These are phyloP conservation scores for Sporothrix phasma DNA, from an alignment of 2,329 filamentous ascomycete genomes.

Conservation along the genomic window DNA sequence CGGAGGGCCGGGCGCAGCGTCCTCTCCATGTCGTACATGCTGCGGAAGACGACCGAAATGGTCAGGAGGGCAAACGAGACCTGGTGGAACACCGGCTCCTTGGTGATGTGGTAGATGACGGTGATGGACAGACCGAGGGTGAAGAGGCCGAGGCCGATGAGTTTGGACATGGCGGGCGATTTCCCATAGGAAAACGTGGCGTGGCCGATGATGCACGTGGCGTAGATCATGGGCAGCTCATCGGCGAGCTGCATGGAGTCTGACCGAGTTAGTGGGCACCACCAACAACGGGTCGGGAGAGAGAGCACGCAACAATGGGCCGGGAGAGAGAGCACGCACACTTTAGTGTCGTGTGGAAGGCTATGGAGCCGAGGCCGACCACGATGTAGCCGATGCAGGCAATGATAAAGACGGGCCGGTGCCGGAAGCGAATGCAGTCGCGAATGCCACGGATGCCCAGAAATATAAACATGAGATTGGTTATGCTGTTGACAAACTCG, in stretches of 20 bases:
- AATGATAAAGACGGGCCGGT: slow-evolving; percentile 67
- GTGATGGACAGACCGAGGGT: slow-evolving; percentile 60
- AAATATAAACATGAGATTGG: slow-evolving; percentile 72
- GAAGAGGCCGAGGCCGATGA: slow-evolving; percentile 48
- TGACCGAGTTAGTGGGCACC: slow-evolving; percentile 20
- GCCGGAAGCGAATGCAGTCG: slow-evolving; percentile 61
- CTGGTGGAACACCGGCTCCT: slow-evolving; percentile 76
- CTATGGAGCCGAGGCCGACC: slow-evolving; percentile 44
- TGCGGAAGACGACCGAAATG: slow-evolving; percentile 57
- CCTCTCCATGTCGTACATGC: slow-evolving; percentile 62
- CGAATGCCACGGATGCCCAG: slow-evolving; percentile 65
- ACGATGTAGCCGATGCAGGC: slow-evolving; percentile 44
- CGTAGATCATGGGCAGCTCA: slow-evolving; percentile 52
- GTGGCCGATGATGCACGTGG: slow-evolving; percentile 45
- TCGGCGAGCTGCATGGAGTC: slow-evolving; percentile 52
- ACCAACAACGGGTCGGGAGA: too few species aligned
- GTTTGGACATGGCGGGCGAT: slow-evolving; percentile 31
- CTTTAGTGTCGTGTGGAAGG: slow-evolving; percentile 48
- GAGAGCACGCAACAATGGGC: slow-evolving; percentile 25
- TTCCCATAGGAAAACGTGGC: slow-evolving; percentile 66
- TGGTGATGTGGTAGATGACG: slow-evolving; percentile 61
- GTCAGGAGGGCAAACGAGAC: slow-evolving; percentile 67
- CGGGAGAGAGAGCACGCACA: slow-evolving; percentile 30
- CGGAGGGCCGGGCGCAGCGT: slow-evolving; percentile 36
- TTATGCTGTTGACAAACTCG: slow-evolving; percentile 51